Conservation (phyloP, 805 yeast species). For the Wickerhamiella lipophila region DNA sequence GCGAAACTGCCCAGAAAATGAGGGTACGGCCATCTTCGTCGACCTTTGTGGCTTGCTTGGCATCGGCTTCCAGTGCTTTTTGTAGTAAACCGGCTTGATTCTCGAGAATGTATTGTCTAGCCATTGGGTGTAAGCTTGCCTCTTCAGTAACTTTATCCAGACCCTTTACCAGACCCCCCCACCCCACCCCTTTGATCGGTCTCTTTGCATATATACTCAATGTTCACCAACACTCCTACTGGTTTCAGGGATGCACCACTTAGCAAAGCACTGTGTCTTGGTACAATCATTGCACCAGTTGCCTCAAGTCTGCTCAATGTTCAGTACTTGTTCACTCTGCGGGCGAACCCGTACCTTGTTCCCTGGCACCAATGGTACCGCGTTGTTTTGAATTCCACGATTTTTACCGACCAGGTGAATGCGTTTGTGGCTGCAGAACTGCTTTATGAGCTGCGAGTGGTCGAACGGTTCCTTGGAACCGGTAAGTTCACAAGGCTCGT, state of each 20-base stretch:
- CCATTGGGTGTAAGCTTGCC: neutral
- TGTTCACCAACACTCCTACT: constrained; percentile 11
- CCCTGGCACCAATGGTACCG: constrained; percentile 14
- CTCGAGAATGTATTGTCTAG: constrained; percentile 7
- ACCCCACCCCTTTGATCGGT: too few relatives aligned
- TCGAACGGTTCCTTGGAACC: constrained; percentile 13
- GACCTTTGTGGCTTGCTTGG: neutral
- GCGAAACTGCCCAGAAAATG: constrained; percentile 79
- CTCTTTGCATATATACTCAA: too few relatives aligned
- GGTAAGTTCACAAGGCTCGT: constrained; percentile 1
- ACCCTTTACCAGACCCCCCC: too few relatives aligned
- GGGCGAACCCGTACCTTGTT: constrained; percentile 9
- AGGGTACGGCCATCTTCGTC: constrained; percentile 75
- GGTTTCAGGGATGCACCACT: constrained; percentile 12
- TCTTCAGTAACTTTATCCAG: too few relatives aligned
- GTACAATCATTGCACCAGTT: constrained; percentile 2
- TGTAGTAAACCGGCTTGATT: neutral
- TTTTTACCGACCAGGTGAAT: constrained; percentile 11
- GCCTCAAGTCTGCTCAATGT: constrained; percentile 2
- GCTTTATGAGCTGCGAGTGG: constrained; percentile 12
- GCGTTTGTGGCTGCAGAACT: constrained; percentile 10
- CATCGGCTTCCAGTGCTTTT: neutral
- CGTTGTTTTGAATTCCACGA: constrained; percentile 5
- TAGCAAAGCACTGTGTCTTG: neutral
- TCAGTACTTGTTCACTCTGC: constrained; percentile 8